phyloP scores from a whole-genome alignment of 2,329 filamentous ascomycete species.

The Cryphonectria japonica region DNA sequence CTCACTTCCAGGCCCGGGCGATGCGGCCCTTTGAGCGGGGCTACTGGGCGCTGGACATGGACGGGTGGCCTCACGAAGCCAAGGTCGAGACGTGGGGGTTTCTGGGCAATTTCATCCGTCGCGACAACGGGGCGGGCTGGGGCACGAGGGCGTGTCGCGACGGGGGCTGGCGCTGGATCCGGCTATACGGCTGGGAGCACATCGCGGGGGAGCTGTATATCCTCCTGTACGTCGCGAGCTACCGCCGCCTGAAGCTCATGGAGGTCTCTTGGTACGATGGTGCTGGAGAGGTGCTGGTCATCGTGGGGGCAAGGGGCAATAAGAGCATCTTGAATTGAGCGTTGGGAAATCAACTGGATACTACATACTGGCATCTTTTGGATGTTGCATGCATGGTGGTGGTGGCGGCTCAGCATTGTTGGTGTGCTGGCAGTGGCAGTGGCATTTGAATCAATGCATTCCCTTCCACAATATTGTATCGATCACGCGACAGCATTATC shows the following conservation, averaged over 20 bases:
- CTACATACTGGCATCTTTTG: conserved; percentile 1
- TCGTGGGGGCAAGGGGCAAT: conserved; percentile 42
- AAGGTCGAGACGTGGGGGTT: conserved; percentile 64
- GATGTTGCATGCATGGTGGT: background rate
- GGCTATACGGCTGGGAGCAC: conserved; percentile 79
- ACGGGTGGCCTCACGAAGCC: conserved; percentile 53
- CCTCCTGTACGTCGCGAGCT: conserved; percentile 73
- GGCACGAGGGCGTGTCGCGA: conserved; percentile 62
- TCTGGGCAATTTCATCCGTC: conserved; percentile 60
- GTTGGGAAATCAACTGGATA: background rate
- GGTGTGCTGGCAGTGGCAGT: conserved; percentile 6
- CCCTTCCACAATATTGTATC: background rate
- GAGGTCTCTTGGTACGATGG: conserved; percentile 70
- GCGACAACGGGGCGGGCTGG: conserved; percentile 65
- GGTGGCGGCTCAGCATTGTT: conserved; percentile 2
- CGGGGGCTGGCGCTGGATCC: conserved; percentile 51
- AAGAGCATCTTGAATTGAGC: conserved; percentile 1
- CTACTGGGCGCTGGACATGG: conserved; percentile 71
- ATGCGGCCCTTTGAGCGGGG: conserved; percentile 71
- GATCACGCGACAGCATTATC: background rate
- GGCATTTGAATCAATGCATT: conserved; percentile 2
- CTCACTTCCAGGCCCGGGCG: conserved; percentile 50
- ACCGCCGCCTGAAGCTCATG: conserved; percentile 60
- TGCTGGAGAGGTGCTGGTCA: conserved; percentile 55
- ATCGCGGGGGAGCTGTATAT: conserved; percentile 74